Conservation (phyloP, 2,329 filamentous ascomycete genomes). For the Diplodia scrobiculata region DNA sequence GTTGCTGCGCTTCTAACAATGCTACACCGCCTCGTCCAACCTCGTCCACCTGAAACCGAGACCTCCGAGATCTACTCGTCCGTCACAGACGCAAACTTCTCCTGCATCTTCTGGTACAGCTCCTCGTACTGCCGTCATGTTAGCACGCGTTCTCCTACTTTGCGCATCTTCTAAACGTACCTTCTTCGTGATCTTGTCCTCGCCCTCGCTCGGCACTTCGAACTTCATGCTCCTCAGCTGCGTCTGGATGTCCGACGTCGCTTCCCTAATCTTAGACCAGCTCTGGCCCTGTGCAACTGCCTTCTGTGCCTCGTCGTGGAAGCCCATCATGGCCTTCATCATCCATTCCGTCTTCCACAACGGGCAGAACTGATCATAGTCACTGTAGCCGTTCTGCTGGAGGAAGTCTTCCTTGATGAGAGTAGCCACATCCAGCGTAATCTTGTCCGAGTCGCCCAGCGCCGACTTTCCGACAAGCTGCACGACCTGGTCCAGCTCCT, state of each 20-base stretch:
- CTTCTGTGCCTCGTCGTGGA: conserved; percentile 97
- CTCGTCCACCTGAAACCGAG: conserved; percentile 9
- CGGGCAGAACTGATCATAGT: conserved; percentile 99
- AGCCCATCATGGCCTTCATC: conserved; percentile 99
- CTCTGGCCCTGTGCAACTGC: conserved; percentile 84
- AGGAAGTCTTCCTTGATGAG: conserved; percentile 98
- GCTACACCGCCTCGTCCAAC: conserved; percentile 15
- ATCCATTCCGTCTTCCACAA: conserved; percentile 99
- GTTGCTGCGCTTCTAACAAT: neutral
- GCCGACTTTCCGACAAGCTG: conserved; percentile 98
- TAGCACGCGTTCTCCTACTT: conserved; percentile 38
- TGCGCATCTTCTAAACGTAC: conserved; percentile 51
- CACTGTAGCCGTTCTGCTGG: conserved; percentile 98
- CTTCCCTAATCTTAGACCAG: conserved; percentile 91
- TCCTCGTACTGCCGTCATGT: conserved; percentile 74
- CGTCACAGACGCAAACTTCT: conserved; percentile 94
- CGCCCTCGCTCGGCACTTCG: conserved; percentile 81
- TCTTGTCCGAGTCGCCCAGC: conserved; percentile 95
- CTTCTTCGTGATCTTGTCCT: conserved; percentile 82
- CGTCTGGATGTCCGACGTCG: conserved; percentile 81
- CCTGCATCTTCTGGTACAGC: conserved; percentile 86
- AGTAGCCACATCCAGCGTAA: conserved; percentile 87
- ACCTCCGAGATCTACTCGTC: conserved; percentile 69
- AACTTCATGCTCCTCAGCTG: conserved; percentile 94
- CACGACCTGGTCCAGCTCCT: conserved; percentile 97